Percentiles rank a stretch among this genome's conserved stretches.
Conservation (phyloP, 2,329 filamentous ascomycete species). For the Aspergillus versicolor region DNA sequence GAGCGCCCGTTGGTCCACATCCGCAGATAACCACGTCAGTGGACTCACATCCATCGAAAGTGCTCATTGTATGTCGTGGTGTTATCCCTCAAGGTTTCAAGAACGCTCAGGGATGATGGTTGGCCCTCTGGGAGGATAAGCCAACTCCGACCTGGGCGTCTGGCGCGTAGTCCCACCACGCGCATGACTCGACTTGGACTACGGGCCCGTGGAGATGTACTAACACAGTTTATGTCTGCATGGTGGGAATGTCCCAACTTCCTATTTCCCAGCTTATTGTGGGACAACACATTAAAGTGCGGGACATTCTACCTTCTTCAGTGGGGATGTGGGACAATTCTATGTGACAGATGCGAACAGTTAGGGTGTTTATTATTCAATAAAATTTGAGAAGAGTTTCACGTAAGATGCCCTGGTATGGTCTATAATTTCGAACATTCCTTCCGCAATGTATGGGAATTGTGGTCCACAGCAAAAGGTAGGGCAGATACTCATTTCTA, state of each 20-base stretch:
- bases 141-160: too few relatives aligned
- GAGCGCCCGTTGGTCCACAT: constrained; percentile 32
- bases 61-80: not conserved
- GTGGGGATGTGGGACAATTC: not conserved
- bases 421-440: too few relatives aligned
- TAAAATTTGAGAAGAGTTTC: not conserved
- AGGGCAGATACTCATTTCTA: too few relatives aligned
- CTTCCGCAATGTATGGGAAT: too few relatives aligned
- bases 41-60: constrained; percentile 13
- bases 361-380: not conserved
- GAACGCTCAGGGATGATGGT: not conserved
- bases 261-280: not conserved
- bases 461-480: too few relatives aligned
- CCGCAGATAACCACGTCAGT: constrained; percentile 35
- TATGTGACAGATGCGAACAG: not conserved
- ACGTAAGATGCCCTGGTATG: too few relatives aligned
- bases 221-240: not conserved
- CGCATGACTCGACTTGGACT: too few relatives aligned
- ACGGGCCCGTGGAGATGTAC: not conserved
- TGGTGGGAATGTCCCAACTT: too few relatives aligned
- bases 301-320: not conserved
- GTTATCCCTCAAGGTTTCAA: not conserved
- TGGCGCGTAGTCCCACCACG: too few relatives aligned
- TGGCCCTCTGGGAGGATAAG: not conserved
- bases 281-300: not conserved